Evolutionary conservation across 352 stramenopile genomes (phyloP).

Genomic region (Phytophthora rubi): DNA sequence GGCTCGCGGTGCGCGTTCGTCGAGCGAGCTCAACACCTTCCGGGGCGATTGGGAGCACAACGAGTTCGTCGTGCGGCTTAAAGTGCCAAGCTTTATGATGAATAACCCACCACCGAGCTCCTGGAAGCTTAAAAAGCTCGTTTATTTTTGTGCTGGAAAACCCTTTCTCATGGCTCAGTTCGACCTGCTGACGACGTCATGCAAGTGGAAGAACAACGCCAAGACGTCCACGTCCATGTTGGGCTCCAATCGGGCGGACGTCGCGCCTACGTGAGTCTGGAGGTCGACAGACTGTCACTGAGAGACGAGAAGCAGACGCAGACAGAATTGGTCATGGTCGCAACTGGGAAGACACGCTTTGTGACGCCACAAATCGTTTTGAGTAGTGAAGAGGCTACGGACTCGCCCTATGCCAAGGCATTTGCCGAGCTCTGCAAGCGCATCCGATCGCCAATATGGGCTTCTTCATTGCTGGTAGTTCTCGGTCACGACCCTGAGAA

Average conservation of each 20-base stretch:
- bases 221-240: background rate
- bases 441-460: constrained; percentile 22
- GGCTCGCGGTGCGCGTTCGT: background rate
- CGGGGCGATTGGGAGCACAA: background rate
- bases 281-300: background rate
- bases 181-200: constrained; percentile 2
- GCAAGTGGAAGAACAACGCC: constrained; percentile 16
- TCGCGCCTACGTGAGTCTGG: constrained; percentile 19
- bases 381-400: constrained; percentile 15
- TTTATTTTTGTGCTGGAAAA: too few relatives aligned
- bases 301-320: constrained; percentile 26
- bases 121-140: too few relatives aligned
- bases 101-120: too few relatives aligned
- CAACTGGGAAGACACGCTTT: constrained; percentile 15
- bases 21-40: background rate
- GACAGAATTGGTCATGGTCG: constrained; percentile 12
- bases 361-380: constrained; percentile 27
- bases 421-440: constrained; percentile 24
- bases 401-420: constrained; percentile 17
- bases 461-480: constrained; percentile 21
- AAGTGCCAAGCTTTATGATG: too few relatives aligned
- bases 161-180: background rate
- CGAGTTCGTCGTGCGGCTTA: background rate
- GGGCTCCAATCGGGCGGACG: background rate
- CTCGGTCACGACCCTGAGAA: constrained; percentile 29